These are phyloP conservation scores for Apophysomyces variabilis DNA, from an alignment of 371 early-diverging fungal genomes.

Conservation along the genomic window DNA sequence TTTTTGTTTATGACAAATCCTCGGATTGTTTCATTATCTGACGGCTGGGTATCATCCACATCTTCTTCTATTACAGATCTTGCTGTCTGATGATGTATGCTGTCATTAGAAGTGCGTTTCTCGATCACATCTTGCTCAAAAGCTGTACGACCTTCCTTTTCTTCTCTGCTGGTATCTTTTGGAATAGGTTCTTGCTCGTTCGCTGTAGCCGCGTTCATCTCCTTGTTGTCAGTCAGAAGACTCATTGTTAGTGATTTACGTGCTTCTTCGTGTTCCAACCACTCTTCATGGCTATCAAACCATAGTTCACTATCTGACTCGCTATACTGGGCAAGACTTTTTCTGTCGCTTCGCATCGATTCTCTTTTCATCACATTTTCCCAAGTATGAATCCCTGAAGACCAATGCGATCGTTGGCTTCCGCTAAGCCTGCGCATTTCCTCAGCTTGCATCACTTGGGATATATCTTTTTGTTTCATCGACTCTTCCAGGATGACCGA, in stretches of 20 bases:
- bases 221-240: not conserved
- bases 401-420: conserved; percentile 43
- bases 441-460: not conserved
- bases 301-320: conserved; percentile 22
- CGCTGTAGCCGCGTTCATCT: not conserved
- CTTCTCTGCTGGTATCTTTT: not conserved
- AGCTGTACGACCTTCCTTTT: not conserved
- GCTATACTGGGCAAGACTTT: conserved; percentile 18
- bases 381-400: conserved; percentile 30
- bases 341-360: conserved; percentile 18
- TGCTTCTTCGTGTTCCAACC: not conserved
- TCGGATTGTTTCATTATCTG: conserved; percentile 1
- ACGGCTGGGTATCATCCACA: not conserved
- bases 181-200: not conserved
- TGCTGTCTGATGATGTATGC: not conserved
- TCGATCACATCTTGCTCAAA: not conserved
- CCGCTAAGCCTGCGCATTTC: conserved; percentile 31
- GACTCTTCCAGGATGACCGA: not conserved
- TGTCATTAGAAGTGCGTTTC: not conserved
- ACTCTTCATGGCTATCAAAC: conserved; percentile 27
- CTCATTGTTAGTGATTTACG: conserved; percentile 5
- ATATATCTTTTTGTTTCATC: not conserved
- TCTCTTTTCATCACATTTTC: conserved; percentile 27
- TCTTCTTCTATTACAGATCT: not conserved
- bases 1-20: conserved; percentile 2